phyloP scores from a whole-genome alignment of 1,284 basidiomycete genomes.

The Inonotus obliquus region DNA sequence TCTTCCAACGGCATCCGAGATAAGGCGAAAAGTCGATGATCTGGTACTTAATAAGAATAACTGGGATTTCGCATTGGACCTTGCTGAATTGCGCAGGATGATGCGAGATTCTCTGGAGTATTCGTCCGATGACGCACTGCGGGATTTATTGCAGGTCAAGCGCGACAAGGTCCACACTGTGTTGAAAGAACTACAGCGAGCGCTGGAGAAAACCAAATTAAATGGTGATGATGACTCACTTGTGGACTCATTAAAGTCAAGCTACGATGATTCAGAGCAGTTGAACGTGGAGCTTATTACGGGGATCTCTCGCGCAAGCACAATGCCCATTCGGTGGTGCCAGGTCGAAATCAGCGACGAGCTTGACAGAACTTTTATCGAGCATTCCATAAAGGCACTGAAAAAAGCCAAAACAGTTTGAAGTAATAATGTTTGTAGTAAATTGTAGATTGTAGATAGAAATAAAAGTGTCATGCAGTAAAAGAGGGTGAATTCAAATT shows the following conservation, averaged over 20 bases:
- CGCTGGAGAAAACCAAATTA: not conserved
- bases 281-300: conserved; percentile 9
- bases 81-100: conserved; percentile 49
- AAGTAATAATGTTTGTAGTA: not conserved
- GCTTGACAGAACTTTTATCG: conserved; percentile 41
- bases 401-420: conserved; percentile 29
- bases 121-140: conserved; percentile 57
- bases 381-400: conserved; percentile 44
- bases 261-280: not conserved
- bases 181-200: conserved; percentile 40
- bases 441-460: too few relatives aligned
- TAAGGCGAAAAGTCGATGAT: not conserved
- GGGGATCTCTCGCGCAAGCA: conserved; percentile 12
- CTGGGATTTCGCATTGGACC: conserved; percentile 50
- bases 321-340: conserved; percentile 12
- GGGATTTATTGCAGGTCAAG: conserved; percentile 56
- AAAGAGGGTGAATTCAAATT: too few relatives aligned
- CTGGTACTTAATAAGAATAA: conserved; percentile 42
- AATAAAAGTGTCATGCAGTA: too few relatives aligned
- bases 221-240: conserved; percentile 47
- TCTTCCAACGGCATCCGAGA: not conserved
- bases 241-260: conserved; percentile 44
- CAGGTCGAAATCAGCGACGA: conserved; percentile 24
- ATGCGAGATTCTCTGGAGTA: conserved; percentile 53
- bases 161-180: conserved; percentile 72